Evolutionary conservation across 208 protist species (phyloP), one percentile per base, ranked within the genome.

Genomic region (Wallacemonas sp.): DNA sequence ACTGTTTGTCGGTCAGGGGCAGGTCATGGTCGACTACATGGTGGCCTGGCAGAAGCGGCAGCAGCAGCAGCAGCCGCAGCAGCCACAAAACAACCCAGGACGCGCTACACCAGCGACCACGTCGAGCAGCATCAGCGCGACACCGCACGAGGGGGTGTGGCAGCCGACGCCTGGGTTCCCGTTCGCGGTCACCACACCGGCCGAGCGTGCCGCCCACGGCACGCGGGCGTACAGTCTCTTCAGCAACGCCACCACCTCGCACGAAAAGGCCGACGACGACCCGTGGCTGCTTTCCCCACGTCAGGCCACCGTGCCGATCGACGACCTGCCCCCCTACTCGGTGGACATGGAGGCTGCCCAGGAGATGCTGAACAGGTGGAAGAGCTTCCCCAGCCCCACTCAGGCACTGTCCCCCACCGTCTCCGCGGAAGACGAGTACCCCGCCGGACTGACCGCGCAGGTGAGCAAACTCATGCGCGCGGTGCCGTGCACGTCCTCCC

Each of bases 21-120:
- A 59, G 20, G 29, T 33, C 52, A 33, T 59, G 31, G n/a, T 59
- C 18, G 52, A 59, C 52, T 59, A 59, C 52, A 41, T 33, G 52
- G 39, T n/a, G 25, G 52, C 52, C 16, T 59, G 52, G 52, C 52
- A 59, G 26, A 25, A 31, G 25, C 8, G 42, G 11, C 42, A 48
- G 16, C 10, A 48, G 10, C 42, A 2, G 11, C 42, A 48, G 42
- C 42, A 48, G 5, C 7, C 18, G 16, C 42, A 48, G 16, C n/a
- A 22, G 10, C 36, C 36, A 14, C 36, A 41, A 41, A n/a, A n/a
- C n/a, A n/a, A n/a, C n/a, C n/a, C n/a, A n/a, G n/a, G n/a, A n/a
- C n/a, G 36, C 36, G 14, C 36, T 14, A 14, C 36, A 7, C 7
- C 10, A 0, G 36, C 36, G 10, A 14, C 14, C 7, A 14, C 10